These are phyloP conservation scores for Aquilaria agallochum DNA, from an alignment of 441 rosid genomes.

Conservation along the genomic window DNA sequence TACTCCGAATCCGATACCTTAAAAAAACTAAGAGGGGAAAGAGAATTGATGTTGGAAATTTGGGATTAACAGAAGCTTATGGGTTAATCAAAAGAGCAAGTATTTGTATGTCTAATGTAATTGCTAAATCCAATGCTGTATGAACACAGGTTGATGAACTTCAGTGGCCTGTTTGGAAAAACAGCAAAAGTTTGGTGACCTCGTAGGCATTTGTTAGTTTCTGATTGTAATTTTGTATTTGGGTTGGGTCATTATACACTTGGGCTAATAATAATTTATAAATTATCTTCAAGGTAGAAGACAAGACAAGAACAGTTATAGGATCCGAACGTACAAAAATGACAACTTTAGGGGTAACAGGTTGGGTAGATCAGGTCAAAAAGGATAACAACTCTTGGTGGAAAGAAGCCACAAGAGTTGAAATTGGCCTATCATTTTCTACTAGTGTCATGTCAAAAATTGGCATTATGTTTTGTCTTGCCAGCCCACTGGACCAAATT, in stretches of 20 bases:
- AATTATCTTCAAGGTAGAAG: not conserved
- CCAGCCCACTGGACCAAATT: not conserved
- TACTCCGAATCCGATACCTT: not conserved
- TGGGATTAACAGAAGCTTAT: too few relatives aligned
- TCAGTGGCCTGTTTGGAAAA: too few relatives aligned
- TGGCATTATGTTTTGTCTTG: not conserved
- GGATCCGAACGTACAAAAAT: not conserved
- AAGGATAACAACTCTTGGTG: slow-evolving; percentile 7
- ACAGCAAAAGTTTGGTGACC: too few relatives aligned
- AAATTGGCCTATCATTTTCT: not conserved
- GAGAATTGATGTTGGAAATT: not conserved
- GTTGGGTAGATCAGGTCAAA: slow-evolving; percentile 9
- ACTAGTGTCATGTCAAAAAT: slow-evolving; percentile 6
- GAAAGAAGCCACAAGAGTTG: slow-evolving; percentile 4
- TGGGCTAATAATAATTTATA: too few relatives aligned
- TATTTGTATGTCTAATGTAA: too few relatives aligned
- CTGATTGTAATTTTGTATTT: too few relatives aligned
- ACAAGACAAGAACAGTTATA: not conserved
- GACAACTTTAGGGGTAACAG: not conserved
- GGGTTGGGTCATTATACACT: too few relatives aligned
- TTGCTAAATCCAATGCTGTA: too few relatives aligned
- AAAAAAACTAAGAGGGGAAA: slow-evolving; percentile 4
- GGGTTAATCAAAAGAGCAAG: too few relatives aligned
- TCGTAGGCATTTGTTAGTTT: too few relatives aligned
- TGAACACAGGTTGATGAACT: too few relatives aligned